Evolutionary conservation across 139 green algal genomes (phyloP).

Genomic region (Micromonas pusilla): DNA sequence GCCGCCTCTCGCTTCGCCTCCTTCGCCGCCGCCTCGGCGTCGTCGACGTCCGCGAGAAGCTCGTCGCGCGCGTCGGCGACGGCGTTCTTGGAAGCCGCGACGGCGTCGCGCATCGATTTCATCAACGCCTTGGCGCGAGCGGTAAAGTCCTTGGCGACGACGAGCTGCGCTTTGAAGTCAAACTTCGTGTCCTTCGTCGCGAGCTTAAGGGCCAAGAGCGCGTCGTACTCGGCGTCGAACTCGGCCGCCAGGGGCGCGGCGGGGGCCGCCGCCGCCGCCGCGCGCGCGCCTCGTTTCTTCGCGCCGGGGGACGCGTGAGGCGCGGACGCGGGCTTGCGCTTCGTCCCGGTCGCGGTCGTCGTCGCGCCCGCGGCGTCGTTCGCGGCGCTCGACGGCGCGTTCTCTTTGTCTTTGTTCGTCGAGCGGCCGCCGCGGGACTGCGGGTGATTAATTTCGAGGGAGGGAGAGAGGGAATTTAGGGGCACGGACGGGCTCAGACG

Average conservation of each 20-base stretch:
- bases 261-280: too few species aligned
- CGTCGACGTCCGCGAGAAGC: neutral
- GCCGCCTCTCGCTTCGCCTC: neutral
- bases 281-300: neutral
- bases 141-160: neutral
- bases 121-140: neutral
- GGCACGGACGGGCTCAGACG: too few species aligned
- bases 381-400: too few species aligned
- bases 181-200: neutral
- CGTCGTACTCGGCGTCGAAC: neutral
- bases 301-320: neutral
- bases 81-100: neutral
- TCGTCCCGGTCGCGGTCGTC: neutral
- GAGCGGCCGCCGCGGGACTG: too few species aligned
- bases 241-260: neutral
- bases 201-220: neutral
- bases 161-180: neutral
- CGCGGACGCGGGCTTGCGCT: neutral
- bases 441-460: too few species aligned
- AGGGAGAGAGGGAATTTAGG: too few species aligned
- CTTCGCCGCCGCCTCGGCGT: neutral
- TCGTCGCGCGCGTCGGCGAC: neutral
- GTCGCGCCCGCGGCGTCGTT: too few species aligned
- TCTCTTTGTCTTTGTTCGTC: neutral
- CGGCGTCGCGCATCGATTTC: neutral